A percentile compares a stretch with the other conserved stretches of the same genome.
Evolutionary conservation across 805 yeast species (phyloP).

Genomic region (Diddensiella transvaalensis): DNA sequence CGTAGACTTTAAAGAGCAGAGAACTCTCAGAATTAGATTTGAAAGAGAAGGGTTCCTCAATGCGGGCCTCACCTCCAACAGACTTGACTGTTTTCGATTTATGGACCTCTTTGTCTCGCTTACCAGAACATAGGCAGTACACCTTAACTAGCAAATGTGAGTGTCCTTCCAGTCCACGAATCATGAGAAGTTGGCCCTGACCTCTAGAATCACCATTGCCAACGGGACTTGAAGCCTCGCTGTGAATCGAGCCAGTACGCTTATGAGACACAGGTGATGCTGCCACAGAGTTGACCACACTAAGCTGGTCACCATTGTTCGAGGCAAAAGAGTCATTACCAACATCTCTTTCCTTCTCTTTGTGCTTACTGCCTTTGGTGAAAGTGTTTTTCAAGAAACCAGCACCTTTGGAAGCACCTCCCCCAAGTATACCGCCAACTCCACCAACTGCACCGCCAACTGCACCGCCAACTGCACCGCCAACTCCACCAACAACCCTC

Average conservation of each 20-base stretch:
- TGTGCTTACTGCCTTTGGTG: slow-evolving; percentile 29
- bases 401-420: slow-evolving; percentile 33
- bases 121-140: slow-evolving; percentile 29
- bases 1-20: slow-evolving; percentile 56
- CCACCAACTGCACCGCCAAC: slow-evolving; percentile 44
- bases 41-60: slow-evolving; percentile 60
- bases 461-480: slow-evolving; percentile 36
- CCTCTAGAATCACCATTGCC: slow-evolving; percentile 20
- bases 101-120: slow-evolving; percentile 53
- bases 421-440: slow-evolving; percentile 34
- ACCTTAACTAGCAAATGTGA: slow-evolving; percentile 45
- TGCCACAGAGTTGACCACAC: slow-evolving; percentile 11
- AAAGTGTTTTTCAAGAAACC: slow-evolving; percentile 36
- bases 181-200: slow-evolving; percentile 19
- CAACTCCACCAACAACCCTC: slow-evolving; percentile 47
- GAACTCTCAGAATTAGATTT: slow-evolving; percentile 60
- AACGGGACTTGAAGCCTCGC: slow-evolving; percentile 16
- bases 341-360: slow-evolving; percentile 34
- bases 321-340: slow-evolving; percentile 37
- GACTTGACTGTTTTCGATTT: slow-evolving; percentile 61
- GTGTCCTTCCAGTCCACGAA: slow-evolving; percentile 26
- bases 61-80: slow-evolving; percentile 38
- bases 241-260: slow-evolving; percentile 18
- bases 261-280: slow-evolving; percentile 16
- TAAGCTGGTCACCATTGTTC: slow-evolving; percentile 32